A percentile compares a stretch with the other conserved stretches of the same genome.
phyloP scores from a whole-genome alignment of 106 monocot species.

The Amphibolis antarctica region DNA sequence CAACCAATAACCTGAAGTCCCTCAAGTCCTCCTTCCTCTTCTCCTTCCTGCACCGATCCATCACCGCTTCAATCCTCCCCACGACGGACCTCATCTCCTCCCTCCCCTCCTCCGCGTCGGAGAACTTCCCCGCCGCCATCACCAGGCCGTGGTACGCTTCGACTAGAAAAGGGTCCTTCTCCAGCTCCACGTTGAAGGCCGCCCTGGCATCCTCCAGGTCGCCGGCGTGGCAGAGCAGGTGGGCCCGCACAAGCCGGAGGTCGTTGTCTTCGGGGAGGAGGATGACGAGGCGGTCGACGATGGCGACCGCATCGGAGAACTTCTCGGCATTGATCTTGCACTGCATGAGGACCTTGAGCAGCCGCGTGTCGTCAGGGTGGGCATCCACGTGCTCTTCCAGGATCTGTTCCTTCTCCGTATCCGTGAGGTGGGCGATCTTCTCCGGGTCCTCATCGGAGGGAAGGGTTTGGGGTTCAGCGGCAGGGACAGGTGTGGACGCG shows the following conservation, averaged over 20 bases:
- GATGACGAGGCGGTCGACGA: constrained; percentile 45
- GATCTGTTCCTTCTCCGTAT: constrained; percentile 19
- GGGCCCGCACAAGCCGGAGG: constrained; percentile 44
- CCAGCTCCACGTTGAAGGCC: constrained; percentile 47
- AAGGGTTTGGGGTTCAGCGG: constrained; percentile 10
- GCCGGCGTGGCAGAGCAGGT: constrained; percentile 44
- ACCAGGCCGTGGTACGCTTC: constrained; percentile 88
- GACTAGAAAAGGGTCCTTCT: constrained; percentile 47
- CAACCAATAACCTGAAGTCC: constrained; percentile 61
- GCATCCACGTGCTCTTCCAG: constrained; percentile 33
- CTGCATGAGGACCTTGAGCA: constrained; percentile 58
- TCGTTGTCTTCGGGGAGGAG: constrained; percentile 34
- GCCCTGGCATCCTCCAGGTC: constrained; percentile 31
- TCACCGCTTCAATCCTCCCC: constrained; percentile 29
- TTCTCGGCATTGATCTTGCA: constrained; percentile 44
- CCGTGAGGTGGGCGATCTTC: constrained; percentile 6
- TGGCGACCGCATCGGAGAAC: constrained; percentile 27
- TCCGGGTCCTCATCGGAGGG: constrained; percentile 6
- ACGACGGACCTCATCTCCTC: constrained; percentile 25
- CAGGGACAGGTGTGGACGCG: constrained; percentile 13
- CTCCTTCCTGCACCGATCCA: constrained; percentile 46
- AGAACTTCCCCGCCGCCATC: constrained; percentile 18
- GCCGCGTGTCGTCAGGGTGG: constrained; percentile 27
- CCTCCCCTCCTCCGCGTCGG: constrained; percentile 5
- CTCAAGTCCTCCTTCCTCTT: constrained; percentile 55